Evolutionary conservation across 1,284 basidiomycete genomes (phyloP).

Genomic region (Cronartium quercuum): DNA sequence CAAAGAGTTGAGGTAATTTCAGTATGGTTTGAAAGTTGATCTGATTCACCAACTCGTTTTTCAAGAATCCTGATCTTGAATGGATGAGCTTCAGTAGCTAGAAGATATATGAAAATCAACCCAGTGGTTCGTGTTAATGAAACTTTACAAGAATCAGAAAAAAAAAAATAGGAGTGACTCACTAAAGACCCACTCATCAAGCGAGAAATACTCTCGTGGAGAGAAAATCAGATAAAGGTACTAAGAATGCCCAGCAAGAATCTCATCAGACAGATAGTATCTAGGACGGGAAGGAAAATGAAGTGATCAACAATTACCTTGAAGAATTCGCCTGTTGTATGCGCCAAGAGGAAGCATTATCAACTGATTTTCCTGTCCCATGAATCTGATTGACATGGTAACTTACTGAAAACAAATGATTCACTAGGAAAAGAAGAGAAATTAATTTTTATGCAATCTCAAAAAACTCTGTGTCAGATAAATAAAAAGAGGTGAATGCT

Average conservation of each 20-base stretch:
- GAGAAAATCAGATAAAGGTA: conserved; percentile 22
- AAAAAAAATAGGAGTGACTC: not conserved
- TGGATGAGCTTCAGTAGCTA: conserved; percentile 8
- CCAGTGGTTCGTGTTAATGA: not conserved
- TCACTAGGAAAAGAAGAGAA: not conserved
- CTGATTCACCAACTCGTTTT: not conserved
- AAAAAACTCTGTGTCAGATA: not conserved
- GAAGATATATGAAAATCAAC: not conserved
- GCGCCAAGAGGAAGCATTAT: not conserved
- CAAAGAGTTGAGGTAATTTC: not conserved
- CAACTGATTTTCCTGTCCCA: not conserved
- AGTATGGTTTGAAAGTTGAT: not conserved
- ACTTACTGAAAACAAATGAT: conserved; percentile 26
- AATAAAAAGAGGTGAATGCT: not conserved
- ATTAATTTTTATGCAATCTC: not conserved
- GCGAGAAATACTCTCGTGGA: conserved; percentile 11
- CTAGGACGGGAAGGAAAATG: not conserved
- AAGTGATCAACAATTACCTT: conserved; percentile 1
- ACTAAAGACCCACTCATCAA: conserved; percentile 38
- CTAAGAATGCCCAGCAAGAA: not conserved
- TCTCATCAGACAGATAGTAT: not conserved
- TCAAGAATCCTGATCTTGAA: not conserved
- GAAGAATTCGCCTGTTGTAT: conserved; percentile 12
- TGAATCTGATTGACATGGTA: not conserved
- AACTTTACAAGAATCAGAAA: not conserved